These are phyloP conservation scores for Farysia itapuensis DNA, from an alignment of 1,284 basidiomycete genomes.

Conservation along the genomic window DNA sequence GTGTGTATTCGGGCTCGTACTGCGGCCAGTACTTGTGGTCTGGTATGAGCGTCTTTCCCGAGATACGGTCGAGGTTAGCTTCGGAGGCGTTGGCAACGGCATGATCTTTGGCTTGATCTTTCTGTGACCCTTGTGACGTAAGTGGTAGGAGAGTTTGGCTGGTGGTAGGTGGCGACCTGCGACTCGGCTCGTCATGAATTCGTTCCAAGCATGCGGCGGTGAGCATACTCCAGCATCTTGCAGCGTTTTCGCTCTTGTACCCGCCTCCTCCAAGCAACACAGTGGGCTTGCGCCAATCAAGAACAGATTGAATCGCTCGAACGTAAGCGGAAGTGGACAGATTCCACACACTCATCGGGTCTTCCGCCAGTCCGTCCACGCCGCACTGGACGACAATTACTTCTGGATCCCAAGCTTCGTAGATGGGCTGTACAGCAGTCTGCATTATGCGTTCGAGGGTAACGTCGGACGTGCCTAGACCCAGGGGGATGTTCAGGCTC, in stretches of 20 bases:
- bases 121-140: no score
- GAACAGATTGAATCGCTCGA: conserved; percentile 9
- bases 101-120: no score
- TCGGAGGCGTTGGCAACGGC: no score
- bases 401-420: conserved; percentile 71
- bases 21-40: conserved; percentile 31
- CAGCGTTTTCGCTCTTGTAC: conserved; percentile 29
- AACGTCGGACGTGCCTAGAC: conserved; percentile 10
- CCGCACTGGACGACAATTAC: conserved; percentile 83
- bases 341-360: conserved; percentile 71
- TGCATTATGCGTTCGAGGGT: conserved; percentile 14
- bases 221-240: conserved; percentile 23
- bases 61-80: no score
- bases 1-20: conserved; percentile 13
- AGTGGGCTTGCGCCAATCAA: conserved; percentile 26
- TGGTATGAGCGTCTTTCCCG: conserved; percentile 13
- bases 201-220: conserved; percentile 25
- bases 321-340: conserved; percentile 66
- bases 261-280: conserved; percentile 40
- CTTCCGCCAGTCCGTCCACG: conserved; percentile 79
- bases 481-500: conserved; percentile 31
- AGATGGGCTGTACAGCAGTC: conserved; percentile 64
- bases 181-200: conserved; percentile 1
- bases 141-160: no score
- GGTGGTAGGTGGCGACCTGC: not conserved